Conservation (phyloP, 2,329 filamentous ascomycete genomes). For the Trichoderma lentiforme region DNA sequence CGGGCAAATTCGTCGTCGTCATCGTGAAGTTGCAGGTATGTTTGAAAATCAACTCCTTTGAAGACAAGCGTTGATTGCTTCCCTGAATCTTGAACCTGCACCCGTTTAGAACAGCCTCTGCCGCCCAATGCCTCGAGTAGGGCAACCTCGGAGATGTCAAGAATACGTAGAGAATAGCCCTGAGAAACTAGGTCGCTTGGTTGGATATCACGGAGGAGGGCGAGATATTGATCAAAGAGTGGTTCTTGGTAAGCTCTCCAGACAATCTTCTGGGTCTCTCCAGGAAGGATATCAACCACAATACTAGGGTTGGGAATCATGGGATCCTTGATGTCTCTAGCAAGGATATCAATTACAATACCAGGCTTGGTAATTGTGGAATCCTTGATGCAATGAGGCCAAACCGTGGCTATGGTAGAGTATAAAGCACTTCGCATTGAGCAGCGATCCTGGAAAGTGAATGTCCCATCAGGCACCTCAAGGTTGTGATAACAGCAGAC, state of each 20-base stretch:
- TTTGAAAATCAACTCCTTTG: background rate
- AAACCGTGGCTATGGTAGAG: background rate
- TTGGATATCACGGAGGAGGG: background rate
- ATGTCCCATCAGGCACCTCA: background rate
- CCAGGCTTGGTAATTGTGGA: background rate
- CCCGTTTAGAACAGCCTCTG: background rate
- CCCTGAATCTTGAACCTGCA: background rate
- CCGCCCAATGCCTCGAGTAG: background rate
- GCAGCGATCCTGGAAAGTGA: background rate
- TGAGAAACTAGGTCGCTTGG: background rate
- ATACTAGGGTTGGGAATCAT: background rate
- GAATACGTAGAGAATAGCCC: background rate
- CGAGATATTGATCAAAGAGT: background rate
- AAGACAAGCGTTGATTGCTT: background rate
- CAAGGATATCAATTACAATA: background rate
- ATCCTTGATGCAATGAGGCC: background rate
- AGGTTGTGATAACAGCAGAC: background rate
- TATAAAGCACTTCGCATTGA: background rate
- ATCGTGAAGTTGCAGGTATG: background rate
- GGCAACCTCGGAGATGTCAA: background rate
- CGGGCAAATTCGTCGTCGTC: background rate
- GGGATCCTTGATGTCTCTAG: background rate
- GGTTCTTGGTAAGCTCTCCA: background rate
- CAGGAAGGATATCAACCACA: background rate
- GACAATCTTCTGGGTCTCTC: background rate